Evolutionary conservation across 2,329 filamentous ascomycete species (phyloP), one percentile per base, ranked within the genome.

Genomic region (Aureobasidium sp.): DNA sequence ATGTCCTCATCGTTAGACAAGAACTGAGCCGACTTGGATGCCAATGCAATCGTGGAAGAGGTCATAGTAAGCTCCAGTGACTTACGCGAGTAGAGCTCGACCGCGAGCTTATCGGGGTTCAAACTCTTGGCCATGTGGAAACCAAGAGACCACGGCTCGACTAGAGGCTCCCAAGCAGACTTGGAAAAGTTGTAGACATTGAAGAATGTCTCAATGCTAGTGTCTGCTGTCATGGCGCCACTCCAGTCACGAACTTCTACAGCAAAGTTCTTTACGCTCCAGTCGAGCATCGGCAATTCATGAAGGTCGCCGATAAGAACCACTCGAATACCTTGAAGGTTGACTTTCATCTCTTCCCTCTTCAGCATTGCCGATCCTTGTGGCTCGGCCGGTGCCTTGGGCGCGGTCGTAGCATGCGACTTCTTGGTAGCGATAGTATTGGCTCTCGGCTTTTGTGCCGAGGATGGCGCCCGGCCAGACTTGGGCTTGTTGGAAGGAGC

Each of bases 101-200:
- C 81, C 0, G 90, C 89, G 64, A 97, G 78, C 57, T 89, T 81
- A 41, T 93, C 89, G 0, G 87, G 89, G 45, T 84, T 82, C 29
- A 86, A 81, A 63, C 94, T 87, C 68, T 87, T 92, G 0, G 89
- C 86, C 72, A 97, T 85, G 65, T 95, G 90, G 67, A 99, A 86
- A 2, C 91, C 91, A n/a, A 97, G 81, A 67, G 93, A 87, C 94
- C 94, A 99, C 8, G 95, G 95, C 73, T 99, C 94, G 29, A 99
- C 85, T 37, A 99, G 77, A 3, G 94, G 94, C 73, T 99, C 94
- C 94, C 94, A 99, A 3, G 91, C 91, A 0, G 94, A 99, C 74
- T 99, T 99, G 15, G 94, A 94, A 76, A 99, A 99, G 75, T 99
- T 99, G 80, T 96, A 99, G 29, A 99, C 88, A 70, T 97, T 99